Conservation (phyloP, 2,329 filamentous ascomycete species). For the Aspergillus sp. region DNA sequence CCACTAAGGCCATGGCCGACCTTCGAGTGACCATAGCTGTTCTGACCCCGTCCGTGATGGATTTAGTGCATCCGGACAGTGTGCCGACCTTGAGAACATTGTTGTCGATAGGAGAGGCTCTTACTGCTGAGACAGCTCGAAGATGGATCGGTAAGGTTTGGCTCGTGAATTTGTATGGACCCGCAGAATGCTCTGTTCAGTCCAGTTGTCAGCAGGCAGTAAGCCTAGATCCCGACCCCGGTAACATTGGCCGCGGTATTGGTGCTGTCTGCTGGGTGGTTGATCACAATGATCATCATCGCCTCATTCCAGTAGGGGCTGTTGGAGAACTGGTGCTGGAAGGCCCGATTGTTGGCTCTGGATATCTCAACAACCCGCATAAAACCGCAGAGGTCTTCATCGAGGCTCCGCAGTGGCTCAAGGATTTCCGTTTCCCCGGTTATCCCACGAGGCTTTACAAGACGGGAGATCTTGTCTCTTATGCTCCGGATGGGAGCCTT, state of each 20-base stretch:
- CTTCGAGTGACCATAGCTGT: conserved; percentile 6
- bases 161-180: conserved; percentile 4
- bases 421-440: too few species aligned
- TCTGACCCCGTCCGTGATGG: conserved; percentile 12
- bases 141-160: conserved; percentile 1
- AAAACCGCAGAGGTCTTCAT: neutral
- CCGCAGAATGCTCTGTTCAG: conserved; percentile 4
- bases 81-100: conserved; percentile 28
- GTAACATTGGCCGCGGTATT: neutral
- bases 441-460: neutral
- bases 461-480: neutral
- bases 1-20: neutral
- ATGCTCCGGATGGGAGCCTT: neutral
- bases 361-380: neutral
- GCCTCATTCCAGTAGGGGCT: conserved; percentile 2
- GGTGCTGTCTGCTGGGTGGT: conserved; percentile 1
- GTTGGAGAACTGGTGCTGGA: conserved; percentile 6
- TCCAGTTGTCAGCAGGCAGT: neutral
- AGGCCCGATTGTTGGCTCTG: conserved; percentile 1
- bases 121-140: conserved; percentile 3
- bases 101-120: conserved; percentile 27
- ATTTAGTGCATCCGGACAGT: conserved; percentile 13
- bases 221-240: neutral
- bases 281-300: conserved; percentile 3
- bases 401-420: too few species aligned